A percentile compares a stretch with the other conserved stretches of the same genome.
Conservation (phyloP, 164 flowering plant species). For the Magnolia kwangsiensis region DNA sequence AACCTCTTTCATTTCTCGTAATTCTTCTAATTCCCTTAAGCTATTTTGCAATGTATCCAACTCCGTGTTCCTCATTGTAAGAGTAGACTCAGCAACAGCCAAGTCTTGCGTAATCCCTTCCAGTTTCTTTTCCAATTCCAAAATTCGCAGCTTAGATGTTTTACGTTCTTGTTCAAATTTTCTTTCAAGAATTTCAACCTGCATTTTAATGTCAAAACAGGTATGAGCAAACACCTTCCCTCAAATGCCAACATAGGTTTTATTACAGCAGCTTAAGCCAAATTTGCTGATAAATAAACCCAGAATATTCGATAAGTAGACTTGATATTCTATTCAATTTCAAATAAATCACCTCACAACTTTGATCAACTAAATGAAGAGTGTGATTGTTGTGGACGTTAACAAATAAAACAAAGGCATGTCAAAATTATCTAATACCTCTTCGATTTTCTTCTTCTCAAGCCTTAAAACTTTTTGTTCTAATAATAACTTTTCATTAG, state of each 20-base stretch:
- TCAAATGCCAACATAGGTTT: not conserved
- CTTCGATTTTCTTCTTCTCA: constrained; percentile 60
- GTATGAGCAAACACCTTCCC: not conserved
- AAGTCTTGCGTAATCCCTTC: constrained; percentile 48
- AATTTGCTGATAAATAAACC: not conserved
- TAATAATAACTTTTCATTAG: constrained; percentile 56
- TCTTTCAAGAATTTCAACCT: constrained; percentile 53
- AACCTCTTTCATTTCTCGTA: constrained; percentile 98
- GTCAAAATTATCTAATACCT: constrained; percentile 35
- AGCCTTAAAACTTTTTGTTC: constrained; percentile 59
- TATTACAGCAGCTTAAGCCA: not conserved
- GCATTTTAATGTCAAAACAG: constrained; percentile 14
- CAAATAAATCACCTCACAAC: not conserved
- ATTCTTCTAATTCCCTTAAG: constrained; percentile 79
- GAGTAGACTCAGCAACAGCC: constrained; percentile 42
- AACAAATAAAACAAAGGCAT: constrained; percentile 1
- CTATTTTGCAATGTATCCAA: constrained; percentile 52
- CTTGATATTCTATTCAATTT: no score
- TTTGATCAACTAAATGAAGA: not conserved
- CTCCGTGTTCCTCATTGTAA: constrained; percentile 46
- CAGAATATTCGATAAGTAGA: no score
- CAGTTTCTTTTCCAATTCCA: constrained; percentile 70
- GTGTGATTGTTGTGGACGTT: not conserved
- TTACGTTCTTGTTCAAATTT: constrained; percentile 63
- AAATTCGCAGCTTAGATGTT: constrained; percentile 37